Conservation (phyloP, 1,284 basidiomycete genomes). For the Cutaneotrichosporon sp. region DNA sequence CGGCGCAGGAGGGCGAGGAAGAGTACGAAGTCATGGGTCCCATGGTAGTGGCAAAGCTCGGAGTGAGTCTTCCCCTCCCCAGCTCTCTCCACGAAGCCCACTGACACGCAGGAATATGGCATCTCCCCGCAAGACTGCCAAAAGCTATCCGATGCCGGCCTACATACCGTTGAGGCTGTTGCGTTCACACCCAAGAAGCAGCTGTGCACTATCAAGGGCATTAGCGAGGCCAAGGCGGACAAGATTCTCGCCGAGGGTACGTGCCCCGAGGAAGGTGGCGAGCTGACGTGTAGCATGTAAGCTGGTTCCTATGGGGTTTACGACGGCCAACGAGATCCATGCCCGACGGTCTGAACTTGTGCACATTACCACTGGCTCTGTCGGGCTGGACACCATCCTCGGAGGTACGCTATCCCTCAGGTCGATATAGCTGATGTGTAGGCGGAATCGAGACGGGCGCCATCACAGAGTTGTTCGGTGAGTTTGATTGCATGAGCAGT, state of each 20-base stretch:
- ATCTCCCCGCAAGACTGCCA: slow-evolving; percentile 89
- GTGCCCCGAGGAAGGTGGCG: slow-evolving; percentile 25
- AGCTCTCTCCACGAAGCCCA: background rate
- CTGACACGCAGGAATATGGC: slow-evolving; percentile 55
- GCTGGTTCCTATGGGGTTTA: slow-evolving; percentile 95
- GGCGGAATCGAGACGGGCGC: slow-evolving; percentile 97
- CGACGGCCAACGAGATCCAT: slow-evolving; percentile 96
- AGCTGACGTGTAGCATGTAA: slow-evolving; percentile 67
- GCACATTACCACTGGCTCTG: slow-evolving; percentile 94
- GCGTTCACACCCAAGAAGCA: slow-evolving; percentile 97
- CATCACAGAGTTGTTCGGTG: slow-evolving; percentile 94
- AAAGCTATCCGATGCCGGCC: slow-evolving; percentile 89
- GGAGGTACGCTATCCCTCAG: slow-evolving; percentile 60
- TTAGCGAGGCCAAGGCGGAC: slow-evolving; percentile 96
- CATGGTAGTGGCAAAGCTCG: slow-evolving; percentile 73
- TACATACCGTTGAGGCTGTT: slow-evolving; percentile 91
- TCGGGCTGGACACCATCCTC: slow-evolving; percentile 89
- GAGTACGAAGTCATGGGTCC: slow-evolving; percentile 63
- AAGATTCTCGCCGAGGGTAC: slow-evolving; percentile 88
- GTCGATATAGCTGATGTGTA: slow-evolving; percentile 34
- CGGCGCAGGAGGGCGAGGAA: slow-evolving; percentile 51
- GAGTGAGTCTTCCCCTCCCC: slow-evolving; percentile 47
- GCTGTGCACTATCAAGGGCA: slow-evolving; percentile 88
- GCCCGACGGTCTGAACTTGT: slow-evolving; percentile 92
- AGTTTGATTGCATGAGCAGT: background rate